Percentiles rank a stretch among this genome's conserved stretches.
Conservation (phyloP, 192 early-diverging fungal species). For the Diversispora epigaea region DNA sequence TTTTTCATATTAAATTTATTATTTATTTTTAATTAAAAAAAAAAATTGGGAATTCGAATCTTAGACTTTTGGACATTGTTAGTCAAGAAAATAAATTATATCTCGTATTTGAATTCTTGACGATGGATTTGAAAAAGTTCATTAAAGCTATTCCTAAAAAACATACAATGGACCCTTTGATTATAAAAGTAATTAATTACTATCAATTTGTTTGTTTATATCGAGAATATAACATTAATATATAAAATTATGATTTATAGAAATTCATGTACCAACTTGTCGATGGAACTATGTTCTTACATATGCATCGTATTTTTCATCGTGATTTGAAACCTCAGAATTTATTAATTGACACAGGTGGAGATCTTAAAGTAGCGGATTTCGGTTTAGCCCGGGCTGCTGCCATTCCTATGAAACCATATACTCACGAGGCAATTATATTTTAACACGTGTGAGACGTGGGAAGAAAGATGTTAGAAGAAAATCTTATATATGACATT, state of each 20-base stretch:
- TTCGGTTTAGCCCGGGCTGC: conserved; percentile 86
- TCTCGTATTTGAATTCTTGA: conserved; percentile 84
- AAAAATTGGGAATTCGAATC: background rate
- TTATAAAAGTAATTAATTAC: conserved; percentile 8
- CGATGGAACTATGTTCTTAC: conserved; percentile 85
- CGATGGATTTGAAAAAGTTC: conserved; percentile 49
- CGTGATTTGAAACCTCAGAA: conserved; percentile 90
- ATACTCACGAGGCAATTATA: conserved; percentile 81
- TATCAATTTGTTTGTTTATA: too few species aligned
- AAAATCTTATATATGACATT: background rate
- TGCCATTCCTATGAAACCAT: conserved; percentile 87
- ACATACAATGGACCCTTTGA: conserved; percentile 1
- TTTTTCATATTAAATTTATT: background rate
- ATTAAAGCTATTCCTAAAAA: background rate
- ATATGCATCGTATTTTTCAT: conserved; percentile 68
- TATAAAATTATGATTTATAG: conserved; percentile 46
- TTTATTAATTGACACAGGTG: conserved; percentile 78
- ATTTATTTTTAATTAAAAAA: background rate
- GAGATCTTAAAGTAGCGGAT: conserved; percentile 85
- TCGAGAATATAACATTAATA: too few species aligned
- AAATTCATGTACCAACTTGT: conserved; percentile 91
- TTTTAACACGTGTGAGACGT: too few species aligned
- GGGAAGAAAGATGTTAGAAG: background rate
- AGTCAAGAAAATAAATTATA: conserved; percentile 73
- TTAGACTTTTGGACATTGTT: conserved; percentile 71